Percentiles rank a stretch among this genome's conserved stretches.
These are phyloP conservation scores for Verticillium dahliae DNA, from an alignment of 2,329 filamentous ascomycete species.

Conservation along the genomic window DNA sequence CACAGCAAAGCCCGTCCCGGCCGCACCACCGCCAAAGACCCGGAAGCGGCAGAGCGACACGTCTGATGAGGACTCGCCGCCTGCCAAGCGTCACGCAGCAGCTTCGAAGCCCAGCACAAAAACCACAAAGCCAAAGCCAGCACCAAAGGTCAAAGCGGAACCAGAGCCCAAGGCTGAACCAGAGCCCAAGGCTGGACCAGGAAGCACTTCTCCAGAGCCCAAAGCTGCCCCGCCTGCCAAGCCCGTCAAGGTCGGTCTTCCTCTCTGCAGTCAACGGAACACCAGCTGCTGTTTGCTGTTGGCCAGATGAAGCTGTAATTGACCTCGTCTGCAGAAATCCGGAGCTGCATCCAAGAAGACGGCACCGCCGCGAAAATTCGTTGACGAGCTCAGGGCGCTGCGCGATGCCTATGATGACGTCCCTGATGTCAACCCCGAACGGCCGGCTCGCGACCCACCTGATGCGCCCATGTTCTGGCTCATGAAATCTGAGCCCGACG, in stretches of 20 bases:
- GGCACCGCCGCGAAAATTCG: neutral
- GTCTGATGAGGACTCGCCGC: neutral
- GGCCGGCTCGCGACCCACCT: conserved; percentile 20
- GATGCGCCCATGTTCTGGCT: conserved; percentile 61
- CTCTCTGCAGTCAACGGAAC: neutral
- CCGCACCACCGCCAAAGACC: neutral
- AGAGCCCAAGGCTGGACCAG: neutral
- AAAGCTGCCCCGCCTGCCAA: neutral
- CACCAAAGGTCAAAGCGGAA: neutral
- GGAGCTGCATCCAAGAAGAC: neutral
- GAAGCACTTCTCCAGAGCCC: neutral
- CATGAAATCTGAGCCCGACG: conserved; percentile 83
- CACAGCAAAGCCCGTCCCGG: neutral
- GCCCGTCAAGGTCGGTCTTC: neutral
- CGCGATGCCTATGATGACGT: conserved; percentile 12
- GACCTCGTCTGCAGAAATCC: neutral
- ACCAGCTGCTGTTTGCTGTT: no score
- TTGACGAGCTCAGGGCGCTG: conserved; percentile 4
- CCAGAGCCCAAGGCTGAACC: neutral
- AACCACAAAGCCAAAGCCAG: neutral
- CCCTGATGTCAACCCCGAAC: conserved; percentile 29
- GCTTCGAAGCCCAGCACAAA: neutral
- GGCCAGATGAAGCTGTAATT: neutral
- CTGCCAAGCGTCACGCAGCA: neutral
- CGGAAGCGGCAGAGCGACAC: neutral